Base-by-base conservation (phyloP, 257 asterid genomes). In the Verbascum thapsus region DNA sequence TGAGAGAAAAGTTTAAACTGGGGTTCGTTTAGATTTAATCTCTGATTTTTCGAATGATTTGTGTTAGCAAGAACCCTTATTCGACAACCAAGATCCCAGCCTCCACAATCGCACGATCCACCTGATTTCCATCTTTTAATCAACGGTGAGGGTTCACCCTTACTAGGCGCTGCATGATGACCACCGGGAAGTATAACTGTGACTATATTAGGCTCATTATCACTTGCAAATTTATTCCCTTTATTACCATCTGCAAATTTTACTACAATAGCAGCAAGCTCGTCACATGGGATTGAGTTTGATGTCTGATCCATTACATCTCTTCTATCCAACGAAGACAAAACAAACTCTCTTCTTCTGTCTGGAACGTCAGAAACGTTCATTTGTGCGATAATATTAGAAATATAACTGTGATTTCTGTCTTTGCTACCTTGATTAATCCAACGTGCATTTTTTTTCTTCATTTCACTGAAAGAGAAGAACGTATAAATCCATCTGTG, bases 21-120 rank as follows among this genome's bases (percentile, higher is more conserved):
- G 58, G 85, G 23, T 68, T 62, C 70, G 10, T 58, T 50, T 23
- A 75, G 48, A 64, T 61, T 56, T 40, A 69, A 70, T 37, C 48
- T 66, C 68, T 52, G 63, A 58, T 16, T 38, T 26, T 26, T 26
- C n/a, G 18, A 18, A 61, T 54, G 70, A 30, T 60, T 53, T 45
- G 35, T 66, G 17, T 59, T 73, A 51, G 73, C 30, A 62, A 88
- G 78, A 56, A 82, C 70, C 72, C 72, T 77, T 72, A 83, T 8
- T 60, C 66, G 60, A 70, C 96, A 88, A 38, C 96, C 96, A 10
- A 88, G 49, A 78, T 88, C 96, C 96, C 96, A 88, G 52, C 96
- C 96, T 20, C 96, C 96, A 70, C 96, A 88, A 64, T 88, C 96
- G 40, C 96, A 88, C 0, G 78, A 76, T 61, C 96, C 96, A 4